Evolutionary conservation across 2,329 filamentous ascomycete species (phyloP), one percentile per base, ranked within the genome.

Genomic region (Rugonectria rugulosa): DNA sequence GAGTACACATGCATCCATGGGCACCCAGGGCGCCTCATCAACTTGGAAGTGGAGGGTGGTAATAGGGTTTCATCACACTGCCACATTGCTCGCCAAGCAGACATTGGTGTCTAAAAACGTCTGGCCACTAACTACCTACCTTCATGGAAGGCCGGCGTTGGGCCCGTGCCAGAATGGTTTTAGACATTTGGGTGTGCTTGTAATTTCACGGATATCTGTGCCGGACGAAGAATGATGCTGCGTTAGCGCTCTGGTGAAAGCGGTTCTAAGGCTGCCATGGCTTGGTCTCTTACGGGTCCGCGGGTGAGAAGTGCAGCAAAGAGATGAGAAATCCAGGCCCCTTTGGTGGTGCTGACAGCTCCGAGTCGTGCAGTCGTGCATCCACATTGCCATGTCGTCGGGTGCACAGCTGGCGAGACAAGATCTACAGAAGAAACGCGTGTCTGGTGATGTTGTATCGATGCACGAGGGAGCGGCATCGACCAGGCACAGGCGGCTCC

Each of bases 61-160:
- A 43, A 41, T 57, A 57, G 56, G 56, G 60, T 67, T 67, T 62
- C 52, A 40, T 44, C 34, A 47, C 50, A 53, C 56, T 53, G 56
- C 57, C 54, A 56, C 56, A 43, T 21, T 53, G 37, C 41, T 38
- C 46, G 42, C 17, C 17, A 7, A 20, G n/a, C 12, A 34, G 7
- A 17, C 12, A n/a, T 44, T 32, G 37, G 15, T 27, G 43, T 51
- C 48, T 56, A 51, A 51, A 55, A 24, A 43, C 34, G 47, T 38
- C 31, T 42, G 12, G 15, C 43, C 21, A 21, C 37, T 27, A 24
- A n/a, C n/a, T n/a, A n/a, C n/a, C n/a, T n/a, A n/a, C n/a, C n/a
- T n/a, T n/a, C n/a, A n/a, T n/a, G n/a, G n/a, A n/a, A n/a, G 29
- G 26, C 27, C 37, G 19, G 40, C 46, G 45, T 24, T 26, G 38